Evolutionary conservation across 352 stramenopile genomes (phyloP).

Genomic region (Elongisporangium prolatum): DNA sequence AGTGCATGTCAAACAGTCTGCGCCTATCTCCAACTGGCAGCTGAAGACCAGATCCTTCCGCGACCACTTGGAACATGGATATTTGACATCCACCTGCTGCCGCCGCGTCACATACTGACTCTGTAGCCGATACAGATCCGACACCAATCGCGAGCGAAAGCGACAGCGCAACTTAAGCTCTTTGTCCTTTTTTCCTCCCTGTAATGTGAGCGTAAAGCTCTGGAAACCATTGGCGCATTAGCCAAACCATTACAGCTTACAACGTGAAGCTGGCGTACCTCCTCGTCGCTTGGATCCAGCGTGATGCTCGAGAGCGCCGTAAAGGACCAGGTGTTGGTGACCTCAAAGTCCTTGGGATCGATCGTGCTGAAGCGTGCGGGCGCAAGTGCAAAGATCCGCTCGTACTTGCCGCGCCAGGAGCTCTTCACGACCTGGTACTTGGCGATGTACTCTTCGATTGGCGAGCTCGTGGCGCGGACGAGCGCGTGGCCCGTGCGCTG

Average conservation of each 20-base stretch:
- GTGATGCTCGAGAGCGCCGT: slow-evolving; percentile 44
- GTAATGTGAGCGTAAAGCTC: slow-evolving; percentile 59
- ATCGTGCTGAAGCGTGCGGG: slow-evolving; percentile 84
- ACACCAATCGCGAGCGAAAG: slow-evolving; percentile 72
- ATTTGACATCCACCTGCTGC: slow-evolving; percentile 26
- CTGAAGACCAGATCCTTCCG: slow-evolving; percentile 33
- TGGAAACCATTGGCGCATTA: slow-evolving; percentile 1
- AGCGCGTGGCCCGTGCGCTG: not conserved
- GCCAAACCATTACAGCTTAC: slow-evolving; percentile 1
- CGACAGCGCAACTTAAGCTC: slow-evolving; percentile 75
- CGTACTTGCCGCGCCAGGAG: slow-evolving; percentile 85
- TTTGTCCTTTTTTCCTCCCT: slow-evolving; percentile 81
- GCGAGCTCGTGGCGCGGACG: slow-evolving; percentile 8
- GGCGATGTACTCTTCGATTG: slow-evolving; percentile 77
- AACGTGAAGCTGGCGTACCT: slow-evolving; percentile 17
- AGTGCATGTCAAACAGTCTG: slow-evolving; percentile 48
- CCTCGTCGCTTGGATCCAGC: slow-evolving; percentile 50
- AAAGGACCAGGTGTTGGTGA: slow-evolving; percentile 85
- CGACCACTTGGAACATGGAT: slow-evolving; percentile 63
- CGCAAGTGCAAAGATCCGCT: slow-evolving; percentile 76
- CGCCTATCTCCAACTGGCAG: slow-evolving; percentile 53
- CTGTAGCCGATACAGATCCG: slow-evolving; percentile 69
- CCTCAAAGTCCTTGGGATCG: slow-evolving; percentile 82
- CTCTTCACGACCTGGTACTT: slow-evolving; percentile 85
- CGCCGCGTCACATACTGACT: slow-evolving; percentile 40